Percentiles rank a stretch among this genome's conserved stretches.
Conservation (phyloP, 2,329 filamentous ascomycete genomes). For the Talaromyces atroroseus region DNA sequence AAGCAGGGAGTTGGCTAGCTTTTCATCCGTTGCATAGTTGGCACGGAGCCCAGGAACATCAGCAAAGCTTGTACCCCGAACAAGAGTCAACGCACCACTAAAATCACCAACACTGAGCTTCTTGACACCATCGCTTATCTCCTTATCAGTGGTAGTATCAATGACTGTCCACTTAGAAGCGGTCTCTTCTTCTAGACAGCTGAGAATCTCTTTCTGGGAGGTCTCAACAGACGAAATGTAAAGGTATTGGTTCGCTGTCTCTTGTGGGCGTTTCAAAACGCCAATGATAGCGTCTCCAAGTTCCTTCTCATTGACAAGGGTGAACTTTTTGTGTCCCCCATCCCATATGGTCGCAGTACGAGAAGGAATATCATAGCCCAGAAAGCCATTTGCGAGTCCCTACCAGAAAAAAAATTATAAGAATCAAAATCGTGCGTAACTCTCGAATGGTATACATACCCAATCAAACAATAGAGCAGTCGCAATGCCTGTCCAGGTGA, state of each 20-base stretch:
- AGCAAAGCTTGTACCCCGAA: constrained; percentile 19
- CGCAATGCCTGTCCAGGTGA: constrained; percentile 58
- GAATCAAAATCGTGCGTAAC: not conserved
- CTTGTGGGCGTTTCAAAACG: constrained; percentile 45
- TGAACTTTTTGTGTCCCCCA: constrained; percentile 50
- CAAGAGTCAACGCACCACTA: constrained; percentile 19
- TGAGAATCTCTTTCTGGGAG: constrained; percentile 54
- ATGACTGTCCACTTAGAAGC: constrained; percentile 49
- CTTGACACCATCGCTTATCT: constrained; percentile 16
- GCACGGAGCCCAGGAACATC: constrained; percentile 17
- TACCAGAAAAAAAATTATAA: not conserved
- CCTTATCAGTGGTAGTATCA: constrained; percentile 25
- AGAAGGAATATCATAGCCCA: constrained; percentile 48
- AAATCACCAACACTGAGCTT: constrained; percentile 22
- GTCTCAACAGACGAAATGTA: constrained; percentile 54
- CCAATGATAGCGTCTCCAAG: constrained; percentile 50
- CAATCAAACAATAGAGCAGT: constrained; percentile 59
- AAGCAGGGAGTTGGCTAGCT: constrained; percentile 20
- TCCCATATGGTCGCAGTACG: constrained; percentile 54
- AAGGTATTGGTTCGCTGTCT: constrained; percentile 56
- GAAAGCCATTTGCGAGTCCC: constrained; percentile 45
- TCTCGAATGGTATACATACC: constrained; percentile 20
- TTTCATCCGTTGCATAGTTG: constrained; percentile 21
- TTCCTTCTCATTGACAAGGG: constrained; percentile 46
- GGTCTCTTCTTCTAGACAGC: constrained; percentile 48